phyloP scores from a whole-genome alignment of 148 eudicot genomes.

The Linanthus parryae region DNA sequence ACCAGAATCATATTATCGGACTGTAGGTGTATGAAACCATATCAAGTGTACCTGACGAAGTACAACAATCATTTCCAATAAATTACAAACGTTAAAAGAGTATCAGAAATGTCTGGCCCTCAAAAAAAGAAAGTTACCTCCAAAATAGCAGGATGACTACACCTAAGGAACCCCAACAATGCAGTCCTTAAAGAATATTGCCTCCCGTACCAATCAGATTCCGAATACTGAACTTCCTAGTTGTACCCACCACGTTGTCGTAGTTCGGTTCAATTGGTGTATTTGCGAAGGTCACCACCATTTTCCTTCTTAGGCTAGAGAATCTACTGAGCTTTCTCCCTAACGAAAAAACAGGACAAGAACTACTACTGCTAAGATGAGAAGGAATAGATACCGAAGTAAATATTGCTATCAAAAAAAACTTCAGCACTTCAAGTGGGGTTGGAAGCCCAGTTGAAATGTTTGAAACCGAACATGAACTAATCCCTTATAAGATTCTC shows the following conservation, averaged over 20 bases:
- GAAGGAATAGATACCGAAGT: constrained; percentile 39
- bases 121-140: constrained; percentile 46
- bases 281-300: constrained; percentile 41
- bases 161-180: constrained; percentile 78
- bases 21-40: too few relatives aligned
- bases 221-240: constrained; percentile 47
- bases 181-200: constrained; percentile 89
- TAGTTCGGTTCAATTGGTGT: constrained; percentile 39
- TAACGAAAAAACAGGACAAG: constrained; percentile 27
- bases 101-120: too few relatives aligned
- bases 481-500: constrained; percentile 39
- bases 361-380: constrained; percentile 26
- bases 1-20: too few relatives aligned
- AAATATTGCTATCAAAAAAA: constrained; percentile 37
- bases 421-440: constrained; percentile 39
- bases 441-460: constrained; percentile 29
- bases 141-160: constrained; percentile 52
- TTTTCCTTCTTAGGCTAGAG: constrained; percentile 34
- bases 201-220: constrained; percentile 64
- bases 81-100: too few relatives aligned
- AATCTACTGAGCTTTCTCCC: constrained; percentile 31
- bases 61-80: too few relatives aligned
- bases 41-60: too few relatives aligned
- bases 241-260: constrained; percentile 46
- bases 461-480: constrained; percentile 31